A percentile compares a stretch with the other conserved stretches of the same genome.
Conservation (phyloP, 2,329 filamentous ascomycete genomes). For the Fusarium lateritium region DNA sequence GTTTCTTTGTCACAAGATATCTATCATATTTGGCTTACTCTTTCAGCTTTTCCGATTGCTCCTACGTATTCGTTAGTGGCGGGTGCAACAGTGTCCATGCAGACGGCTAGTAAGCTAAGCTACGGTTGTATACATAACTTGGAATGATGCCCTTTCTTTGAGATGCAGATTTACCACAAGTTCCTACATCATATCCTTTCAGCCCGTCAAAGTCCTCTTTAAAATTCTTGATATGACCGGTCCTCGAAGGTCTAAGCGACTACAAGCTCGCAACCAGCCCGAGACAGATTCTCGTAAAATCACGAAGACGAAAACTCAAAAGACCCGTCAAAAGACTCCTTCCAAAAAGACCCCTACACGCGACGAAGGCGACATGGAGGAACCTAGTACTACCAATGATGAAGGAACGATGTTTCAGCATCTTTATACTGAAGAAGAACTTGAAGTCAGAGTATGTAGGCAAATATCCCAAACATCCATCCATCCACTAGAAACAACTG, state of each 20-base stretch:
- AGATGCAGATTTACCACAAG: not conserved
- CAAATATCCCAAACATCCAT: not conserved
- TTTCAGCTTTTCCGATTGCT: not conserved
- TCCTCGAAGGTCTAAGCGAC: slow-evolving; percentile 2
- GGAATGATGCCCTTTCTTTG: not conserved
- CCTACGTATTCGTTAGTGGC: not conserved
- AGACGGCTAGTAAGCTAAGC: not conserved
- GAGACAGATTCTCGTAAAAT: not conserved
- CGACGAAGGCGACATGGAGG: not conserved
- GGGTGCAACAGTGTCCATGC: not conserved
- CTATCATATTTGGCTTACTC: not conserved
- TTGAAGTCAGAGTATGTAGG: not conserved
- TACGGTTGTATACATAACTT: not conserved
- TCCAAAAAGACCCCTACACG: not conserved
- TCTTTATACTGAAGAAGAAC: not conserved
- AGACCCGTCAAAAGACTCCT: rapidly evolving
- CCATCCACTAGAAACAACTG: too few relatives aligned
- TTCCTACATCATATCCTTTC: not conserved
- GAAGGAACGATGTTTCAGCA: too few relatives aligned
- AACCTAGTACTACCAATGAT: too few relatives aligned
- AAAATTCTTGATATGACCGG: not conserved
- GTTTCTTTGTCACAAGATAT: not conserved
- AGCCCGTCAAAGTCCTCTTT: rapidly evolving
- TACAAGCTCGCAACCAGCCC: not conserved
- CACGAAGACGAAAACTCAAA: not conserved